Percentiles rank a stretch among this genome's conserved stretches.
These are phyloP conservation scores for Kwoniella botswanensis DNA, from an alignment of 768 basidiomycete genomes.

Conservation along the genomic window DNA sequence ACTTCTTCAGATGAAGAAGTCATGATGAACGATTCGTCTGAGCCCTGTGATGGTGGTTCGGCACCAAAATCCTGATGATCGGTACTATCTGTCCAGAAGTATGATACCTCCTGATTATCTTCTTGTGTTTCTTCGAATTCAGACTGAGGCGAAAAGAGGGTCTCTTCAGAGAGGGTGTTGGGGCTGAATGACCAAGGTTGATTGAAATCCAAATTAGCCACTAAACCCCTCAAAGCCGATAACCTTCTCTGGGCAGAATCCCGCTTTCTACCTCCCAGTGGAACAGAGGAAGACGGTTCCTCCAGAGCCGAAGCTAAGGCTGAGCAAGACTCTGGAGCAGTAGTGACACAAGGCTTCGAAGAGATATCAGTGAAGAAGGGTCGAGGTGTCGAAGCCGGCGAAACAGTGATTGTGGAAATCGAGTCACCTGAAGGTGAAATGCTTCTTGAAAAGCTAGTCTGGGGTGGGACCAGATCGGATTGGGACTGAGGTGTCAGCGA, in stretches of 20 bases:
- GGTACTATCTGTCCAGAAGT: conserved; percentile 27
- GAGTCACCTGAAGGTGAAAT: conserved; percentile 42
- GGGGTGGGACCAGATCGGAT: conserved; percentile 32
- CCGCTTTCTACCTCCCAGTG: conserved; percentile 33
- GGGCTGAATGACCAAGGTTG: conserved; percentile 41
- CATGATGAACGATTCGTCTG: conserved; percentile 22
- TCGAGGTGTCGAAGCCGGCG: conserved; percentile 39
- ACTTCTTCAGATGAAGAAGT: conserved; percentile 16
- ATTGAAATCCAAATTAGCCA: conserved; percentile 49
- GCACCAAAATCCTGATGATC: conserved; percentile 1
- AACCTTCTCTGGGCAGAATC: conserved; percentile 48
- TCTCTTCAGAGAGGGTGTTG: conserved; percentile 5
- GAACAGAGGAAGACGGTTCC: conserved; percentile 6
- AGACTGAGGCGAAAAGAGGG: conserved; percentile 17
- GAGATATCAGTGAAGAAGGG: conserved; percentile 8
- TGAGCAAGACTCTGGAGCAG: conserved; percentile 5
- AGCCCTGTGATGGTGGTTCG: background rate
- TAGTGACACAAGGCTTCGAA: background rate
- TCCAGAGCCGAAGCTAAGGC: conserved; percentile 6
- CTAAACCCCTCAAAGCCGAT: conserved; percentile 44
- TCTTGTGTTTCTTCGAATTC: conserved; percentile 1
- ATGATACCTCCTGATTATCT: conserved; percentile 9
- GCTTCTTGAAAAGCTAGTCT: conserved; percentile 25
- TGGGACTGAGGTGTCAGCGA: conserved; percentile 21
- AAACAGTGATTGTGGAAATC: conserved; percentile 35